Base-by-base conservation (phyloP, 2,329 filamentous ascomycete genomes). In the Fonsecaea erecta region DNA sequence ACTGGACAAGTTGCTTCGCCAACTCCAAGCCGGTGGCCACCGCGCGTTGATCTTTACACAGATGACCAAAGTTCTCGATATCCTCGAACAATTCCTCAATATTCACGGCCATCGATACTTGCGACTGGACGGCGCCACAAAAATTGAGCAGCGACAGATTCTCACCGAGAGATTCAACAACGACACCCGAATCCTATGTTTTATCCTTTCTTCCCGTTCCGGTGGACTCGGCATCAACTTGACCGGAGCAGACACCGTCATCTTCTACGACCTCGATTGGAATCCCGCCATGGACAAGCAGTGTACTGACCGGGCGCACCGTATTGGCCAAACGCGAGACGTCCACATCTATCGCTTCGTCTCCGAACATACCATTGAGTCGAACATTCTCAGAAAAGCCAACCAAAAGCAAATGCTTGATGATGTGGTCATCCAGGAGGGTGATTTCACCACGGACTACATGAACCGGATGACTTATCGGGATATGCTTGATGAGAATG, bases 231-330 rank as follows among this genome's bases (percentile, higher is more conserved):
- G 95, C 63, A 96, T 99, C 81, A 99, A 99, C 73, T 83, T 99
- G 51, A 98, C 94, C 0, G 95, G 95, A 55, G 95, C 95, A 4
- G 95, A 98, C 76, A 97, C 93, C 0, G 95, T 99, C 73, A 97
- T 99, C 71, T 99, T 99, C 78, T 99, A 98, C 78, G 95, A 99
- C 74, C 88, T 98, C 65, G 95, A 99, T 76, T 99, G 96, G 96
- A 99, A 99, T 73, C 95, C 95, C 0, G 95, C 96, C 58, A 99
- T 99, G 95, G 95, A 99, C 81, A 97, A 97, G 78, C 95, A 99
- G 78, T 99, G 95, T 74, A 96, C 99, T 79, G 96, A 99, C 76
- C 88, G 95, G 73, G 96, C 92, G 73, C 95, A 99, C 79, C 92
- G 95, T 70, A 99, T 99, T 71, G 95, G 95, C 1, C 95, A 99